These are phyloP conservation scores for Leucaena leucocephala DNA, from an alignment of 306 rosid genomes.

Conservation along the genomic window DNA sequence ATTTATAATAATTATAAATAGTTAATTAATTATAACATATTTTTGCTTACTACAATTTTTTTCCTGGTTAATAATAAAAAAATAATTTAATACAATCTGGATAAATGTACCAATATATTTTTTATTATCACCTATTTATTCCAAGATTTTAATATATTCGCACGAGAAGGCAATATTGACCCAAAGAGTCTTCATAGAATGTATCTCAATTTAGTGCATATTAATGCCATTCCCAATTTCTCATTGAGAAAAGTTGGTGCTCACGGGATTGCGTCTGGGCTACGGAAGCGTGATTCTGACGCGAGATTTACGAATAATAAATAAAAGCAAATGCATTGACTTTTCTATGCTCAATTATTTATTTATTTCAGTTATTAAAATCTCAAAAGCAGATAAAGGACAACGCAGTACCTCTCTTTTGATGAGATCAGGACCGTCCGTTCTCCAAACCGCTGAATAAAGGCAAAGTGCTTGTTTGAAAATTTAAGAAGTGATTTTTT, in stretches of 20 bases:
- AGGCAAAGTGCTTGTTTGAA: too few relatives aligned
- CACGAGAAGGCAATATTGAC: neutral
- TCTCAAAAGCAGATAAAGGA: neutral
- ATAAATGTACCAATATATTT: too few relatives aligned
- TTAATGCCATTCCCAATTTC: too few relatives aligned
- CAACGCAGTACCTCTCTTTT: neutral
- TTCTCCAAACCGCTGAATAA: neutral
- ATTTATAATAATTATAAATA: too few relatives aligned
- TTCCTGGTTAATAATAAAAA: too few relatives aligned
- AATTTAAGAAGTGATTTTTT: too few relatives aligned
- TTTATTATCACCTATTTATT: neutral
- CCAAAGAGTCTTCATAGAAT: neutral
- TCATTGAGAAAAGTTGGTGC: too few relatives aligned
- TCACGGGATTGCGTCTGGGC: slow-evolving; percentile 35
- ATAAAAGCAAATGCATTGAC: slow-evolving; percentile 39
- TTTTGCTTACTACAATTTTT: too few relatives aligned
- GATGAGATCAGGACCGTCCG: slow-evolving; percentile 56
- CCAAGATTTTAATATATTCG: neutral
- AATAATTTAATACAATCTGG: too few relatives aligned
- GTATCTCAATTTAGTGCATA: neutral
- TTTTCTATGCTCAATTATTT: neutral
- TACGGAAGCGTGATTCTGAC: slow-evolving; percentile 55
- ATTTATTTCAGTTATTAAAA: neutral
- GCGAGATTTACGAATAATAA: slow-evolving; percentile 42
- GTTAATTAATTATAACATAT: too few relatives aligned